phyloP scores from a whole-genome alignment of 495 filamentous ascomycete genomes.

The Chaetomium fimeti region DNA sequence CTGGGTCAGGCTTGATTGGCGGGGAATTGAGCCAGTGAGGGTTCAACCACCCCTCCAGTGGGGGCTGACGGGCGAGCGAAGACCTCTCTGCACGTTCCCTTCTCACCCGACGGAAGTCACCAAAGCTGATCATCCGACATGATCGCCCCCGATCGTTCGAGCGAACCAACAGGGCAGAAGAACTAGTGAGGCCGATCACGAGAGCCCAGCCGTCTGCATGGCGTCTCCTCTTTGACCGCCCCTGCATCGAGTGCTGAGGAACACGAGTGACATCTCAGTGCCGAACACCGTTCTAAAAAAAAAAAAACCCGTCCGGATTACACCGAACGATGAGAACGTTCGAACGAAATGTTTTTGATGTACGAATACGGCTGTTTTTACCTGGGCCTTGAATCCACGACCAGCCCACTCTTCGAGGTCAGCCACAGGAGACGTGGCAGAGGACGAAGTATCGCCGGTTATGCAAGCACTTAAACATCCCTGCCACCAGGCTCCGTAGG shows the following conservation, averaged over 20 bases:
- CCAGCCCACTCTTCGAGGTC: neutral
- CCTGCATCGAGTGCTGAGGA: neutral
- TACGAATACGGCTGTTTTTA: no score
- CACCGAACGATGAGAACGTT: no score
- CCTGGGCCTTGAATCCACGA: no score
- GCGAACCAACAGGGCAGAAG: neutral
- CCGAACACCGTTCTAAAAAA: no score
- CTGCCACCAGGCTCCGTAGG: slow-evolving; percentile 21
- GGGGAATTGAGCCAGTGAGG: neutral
- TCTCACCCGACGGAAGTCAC: neutral
- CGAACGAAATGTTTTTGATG: no score
- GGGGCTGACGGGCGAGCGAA: neutral
- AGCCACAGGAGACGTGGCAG: neutral
- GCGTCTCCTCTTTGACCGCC: neutral
- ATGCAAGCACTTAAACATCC: slow-evolving; percentile 35
- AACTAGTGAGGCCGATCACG: neutral
- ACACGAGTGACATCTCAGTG: no score
- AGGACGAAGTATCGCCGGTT: slow-evolving; percentile 26
- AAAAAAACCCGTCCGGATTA: no score
- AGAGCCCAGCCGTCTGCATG: neutral
- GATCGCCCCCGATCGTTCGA: neutral
- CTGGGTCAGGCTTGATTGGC: neutral
- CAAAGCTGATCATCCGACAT: neutral
- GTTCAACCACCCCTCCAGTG: no score
- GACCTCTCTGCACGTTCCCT: no score